These are phyloP conservation scores for Leishmania arabica DNA, from an alignment of 208 protist genomes.

Conservation along the genomic window DNA sequence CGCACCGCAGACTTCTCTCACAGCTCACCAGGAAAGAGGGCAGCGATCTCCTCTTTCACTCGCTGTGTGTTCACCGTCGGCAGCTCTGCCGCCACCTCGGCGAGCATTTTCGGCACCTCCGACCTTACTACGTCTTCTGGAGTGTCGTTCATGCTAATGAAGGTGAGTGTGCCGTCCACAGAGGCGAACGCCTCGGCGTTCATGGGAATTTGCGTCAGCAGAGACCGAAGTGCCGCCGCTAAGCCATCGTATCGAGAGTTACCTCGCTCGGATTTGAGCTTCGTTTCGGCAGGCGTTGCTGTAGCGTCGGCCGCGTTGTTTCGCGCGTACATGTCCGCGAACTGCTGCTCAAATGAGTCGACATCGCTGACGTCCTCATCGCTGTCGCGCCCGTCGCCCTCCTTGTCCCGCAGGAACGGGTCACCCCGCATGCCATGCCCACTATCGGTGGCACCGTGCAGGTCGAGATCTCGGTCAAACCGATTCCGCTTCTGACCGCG, in stretches of 20 bases:
- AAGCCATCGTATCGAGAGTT: conserved; percentile 31
- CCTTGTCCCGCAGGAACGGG: conserved; percentile 13
- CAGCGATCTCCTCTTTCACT: conserved; percentile 29
- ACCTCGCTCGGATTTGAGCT: conserved; percentile 12
- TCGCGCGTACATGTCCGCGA: conserved; percentile 31
- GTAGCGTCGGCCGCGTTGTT: conserved; percentile 22
- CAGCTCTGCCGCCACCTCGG: conserved; percentile 50
- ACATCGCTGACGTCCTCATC: conserved; percentile 10
- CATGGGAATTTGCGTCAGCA: conserved; percentile 42
- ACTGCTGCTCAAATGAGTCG: conserved; percentile 33
- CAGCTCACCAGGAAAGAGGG: conserved; percentile 13
- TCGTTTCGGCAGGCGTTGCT: conserved; percentile 16
- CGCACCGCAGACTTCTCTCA: neutral
- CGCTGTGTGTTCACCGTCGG: conserved; percentile 44
- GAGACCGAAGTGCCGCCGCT: conserved; percentile 39
- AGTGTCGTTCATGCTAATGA: conserved; percentile 50
- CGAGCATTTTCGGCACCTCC: conserved; percentile 68
- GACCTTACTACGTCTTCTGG: conserved; percentile 43
- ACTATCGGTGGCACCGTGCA: conserved; percentile 12
- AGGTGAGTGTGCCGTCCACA: conserved; percentile 70
- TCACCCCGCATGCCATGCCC: neutral
- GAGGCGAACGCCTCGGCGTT: conserved; percentile 46
- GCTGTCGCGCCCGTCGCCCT: neutral
- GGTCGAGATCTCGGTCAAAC: conserved; percentile 23
- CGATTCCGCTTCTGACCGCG: conserved; percentile 22